These are phyloP conservation scores for Alternaria longipes DNA, from an alignment of 2,329 filamentous ascomycete genomes.

Conservation along the genomic window DNA sequence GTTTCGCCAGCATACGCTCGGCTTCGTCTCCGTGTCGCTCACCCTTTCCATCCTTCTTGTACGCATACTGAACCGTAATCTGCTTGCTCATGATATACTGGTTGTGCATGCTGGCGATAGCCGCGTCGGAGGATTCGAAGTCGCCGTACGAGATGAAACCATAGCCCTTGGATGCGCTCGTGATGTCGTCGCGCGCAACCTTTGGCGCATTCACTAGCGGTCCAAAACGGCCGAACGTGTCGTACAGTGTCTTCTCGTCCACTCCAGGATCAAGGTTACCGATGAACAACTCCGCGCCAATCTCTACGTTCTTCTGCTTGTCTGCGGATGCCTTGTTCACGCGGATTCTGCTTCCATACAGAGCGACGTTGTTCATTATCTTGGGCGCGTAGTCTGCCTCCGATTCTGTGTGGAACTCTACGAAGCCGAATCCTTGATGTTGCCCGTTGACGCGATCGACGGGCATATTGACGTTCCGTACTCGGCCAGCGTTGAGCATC, in stretches of 20 bases:
- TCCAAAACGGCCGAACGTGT: slow-evolving; percentile 93
- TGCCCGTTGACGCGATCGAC: slow-evolving; percentile 97
- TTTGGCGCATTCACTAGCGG: slow-evolving; percentile 85
- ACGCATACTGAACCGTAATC: slow-evolving; percentile 95
- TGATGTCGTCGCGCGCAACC: slow-evolving; percentile 82
- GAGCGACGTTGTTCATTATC: slow-evolving; percentile 93
- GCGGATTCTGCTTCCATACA: slow-evolving; percentile 93
- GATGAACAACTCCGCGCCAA: slow-evolving; percentile 95
- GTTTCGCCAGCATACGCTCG: slow-evolving; percentile 87
- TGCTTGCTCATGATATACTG: slow-evolving; percentile 98
- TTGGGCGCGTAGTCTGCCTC: slow-evolving; percentile 97
- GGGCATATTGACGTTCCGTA: slow-evolving; percentile 97
- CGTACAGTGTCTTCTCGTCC: slow-evolving; percentile 94
- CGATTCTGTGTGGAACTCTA: slow-evolving; percentile 94
- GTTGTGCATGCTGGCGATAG: slow-evolving; percentile 90
- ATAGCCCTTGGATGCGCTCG: slow-evolving; percentile 90
- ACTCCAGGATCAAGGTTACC: slow-evolving; percentile 95
- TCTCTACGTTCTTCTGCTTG: slow-evolving; percentile 91
- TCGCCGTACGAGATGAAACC: slow-evolving; percentile 93
- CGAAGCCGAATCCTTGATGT: slow-evolving; percentile 98
- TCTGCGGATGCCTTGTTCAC: slow-evolving; percentile 96
- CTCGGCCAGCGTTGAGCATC: slow-evolving; percentile 96
- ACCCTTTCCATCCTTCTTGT: slow-evolving; percentile 99
- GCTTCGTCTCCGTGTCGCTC: slow-evolving; percentile 95
- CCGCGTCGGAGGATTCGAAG: slow-evolving; percentile 93